Evolutionary conservation across 441 rosid genomes (phyloP).

Genomic region (Metrosideros polymorpha): DNA sequence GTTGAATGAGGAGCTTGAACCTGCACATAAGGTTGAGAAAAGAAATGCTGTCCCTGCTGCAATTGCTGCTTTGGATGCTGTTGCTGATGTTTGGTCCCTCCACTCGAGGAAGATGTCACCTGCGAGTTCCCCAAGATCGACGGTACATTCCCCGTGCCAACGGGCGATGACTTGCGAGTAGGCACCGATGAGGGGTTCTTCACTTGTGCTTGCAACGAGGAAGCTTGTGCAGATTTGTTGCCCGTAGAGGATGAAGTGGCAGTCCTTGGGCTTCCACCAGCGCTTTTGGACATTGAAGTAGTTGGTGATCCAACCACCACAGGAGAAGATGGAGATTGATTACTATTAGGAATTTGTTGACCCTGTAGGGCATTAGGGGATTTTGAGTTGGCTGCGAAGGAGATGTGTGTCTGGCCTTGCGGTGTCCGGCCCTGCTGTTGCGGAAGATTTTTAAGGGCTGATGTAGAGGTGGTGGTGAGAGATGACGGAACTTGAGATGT

Average conservation of each 20-base stretch:
- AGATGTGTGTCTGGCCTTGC: constrained; percentile 66
- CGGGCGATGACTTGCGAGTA: constrained; percentile 44
- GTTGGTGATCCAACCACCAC: constrained; percentile 76
- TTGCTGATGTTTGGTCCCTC: constrained; percentile 47
- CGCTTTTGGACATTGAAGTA: constrained; percentile 70
- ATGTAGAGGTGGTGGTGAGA: constrained; percentile 37
- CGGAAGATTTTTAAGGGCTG: constrained; percentile 46
- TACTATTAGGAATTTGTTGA: constrained; percentile 40
- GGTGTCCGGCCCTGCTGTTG: constrained; percentile 71
- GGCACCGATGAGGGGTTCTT: constrained; percentile 52
- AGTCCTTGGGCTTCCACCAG: constrained; percentile 89
- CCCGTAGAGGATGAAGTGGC: constrained; percentile 43
- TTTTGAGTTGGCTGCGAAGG: constrained; percentile 71
- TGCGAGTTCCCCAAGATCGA: constrained; percentile 69
- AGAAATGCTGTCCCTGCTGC: constrained; percentile 53
- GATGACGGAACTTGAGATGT: constrained; percentile 52
- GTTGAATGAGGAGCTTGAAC: constrained; percentile 47
- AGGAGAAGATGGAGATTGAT: constrained; percentile 60
- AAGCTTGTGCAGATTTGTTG: constrained; percentile 66
- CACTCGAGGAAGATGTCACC: constrained; percentile 27
- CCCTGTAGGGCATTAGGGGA: constrained; percentile 34
- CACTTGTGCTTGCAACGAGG: constrained; percentile 45
- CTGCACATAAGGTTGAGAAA: constrained; percentile 42
- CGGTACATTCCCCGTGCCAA: constrained; percentile 48
- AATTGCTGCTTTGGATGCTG: constrained; percentile 38